Evolutionary conservation across 352 stramenopile species (phyloP), one percentile per base, ranked within the genome.

Genomic region (Globisporangium apiculatum): DNA sequence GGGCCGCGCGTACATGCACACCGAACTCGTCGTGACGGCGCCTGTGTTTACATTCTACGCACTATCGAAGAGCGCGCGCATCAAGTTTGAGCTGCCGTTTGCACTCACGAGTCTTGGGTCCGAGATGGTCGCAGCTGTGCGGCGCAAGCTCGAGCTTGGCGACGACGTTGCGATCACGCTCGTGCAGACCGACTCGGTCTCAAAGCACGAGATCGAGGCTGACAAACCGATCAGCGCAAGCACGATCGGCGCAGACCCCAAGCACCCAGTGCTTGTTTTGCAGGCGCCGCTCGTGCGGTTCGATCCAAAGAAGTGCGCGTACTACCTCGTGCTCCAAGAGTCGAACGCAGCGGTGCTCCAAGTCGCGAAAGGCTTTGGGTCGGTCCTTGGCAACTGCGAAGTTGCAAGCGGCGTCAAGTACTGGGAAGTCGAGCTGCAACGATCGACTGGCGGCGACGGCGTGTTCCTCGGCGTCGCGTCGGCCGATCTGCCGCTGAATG

Each of bases 41-140:
- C 82, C 79, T 1, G 68, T 86, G 48, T 92, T 92, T 52, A 92
- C 77, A 8, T 89, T 92, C 65, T 92, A 90, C 66, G 82, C 82
- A 41, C 60, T 92, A 15, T 64, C 72, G 12, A 72, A 83, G 53
- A 71, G 51, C 42, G 72, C 86, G 55, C 82, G 76, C 49, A 42
- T 88, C 43, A 92, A 90, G 61, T 92, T 92, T 57, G 61, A 73
- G 43, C 53, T 89, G 37, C 66, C 71, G 7, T 90, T 89, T 49
- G 64, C 76, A 24, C 57, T 92, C 12, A 84, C 72, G 7, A 82
- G 67, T 4, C 54, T 62, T 0, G 76, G 77, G 3, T 37, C 72
- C 40, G 82, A 87, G 15, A 76, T 92, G 61, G 60, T 87, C 36
- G 71, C 83, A 6, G 72, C 79, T 0, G 82, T 92, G 58, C 76